Evolutionary conservation across 768 basidiomycete species (phyloP), one percentile per base, ranked within the genome.

Genomic region (Agrocybe pediades): DNA sequence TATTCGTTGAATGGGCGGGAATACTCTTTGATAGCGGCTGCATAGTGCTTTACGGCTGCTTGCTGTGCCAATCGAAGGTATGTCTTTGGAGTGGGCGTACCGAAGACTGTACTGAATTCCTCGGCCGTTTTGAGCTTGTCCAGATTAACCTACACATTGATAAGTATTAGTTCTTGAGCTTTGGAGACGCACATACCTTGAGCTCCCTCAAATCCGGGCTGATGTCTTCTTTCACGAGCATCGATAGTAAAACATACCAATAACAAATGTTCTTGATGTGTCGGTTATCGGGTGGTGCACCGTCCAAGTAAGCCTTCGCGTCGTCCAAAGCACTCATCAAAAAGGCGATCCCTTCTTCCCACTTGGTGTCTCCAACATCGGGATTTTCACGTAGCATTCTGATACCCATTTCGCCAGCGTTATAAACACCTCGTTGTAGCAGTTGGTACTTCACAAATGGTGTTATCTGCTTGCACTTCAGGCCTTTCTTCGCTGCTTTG

Each of bases 321-420:
- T 87, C 85, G 27, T 86, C 82, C 56, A 79, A 62, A 0, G 86
- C 83, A 40, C 79, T 82, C 61, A 71, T 78, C 45, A 87, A 55
- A 55, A 84, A 82, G 1, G 84, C 83, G 26, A 82, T 73, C 0
- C 83, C 85, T 57, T 86, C 80, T 13, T 83, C 78, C 76, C 78
- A 81, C 46, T 76, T 78, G 36, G 61, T 62, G 29, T 74, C 65
- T 3, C 75, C 80, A 3, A 64, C 67, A 2, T 65, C 46, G 1
- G 71, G 71, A 0, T 69, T 69, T n/a, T 74, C 71, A 48, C 79
- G 76, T 30, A 86, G 65, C 8, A 72, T 73, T 16, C 60, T 69
- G 9, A 85, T 65, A 0, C 82, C 85, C 59, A 86, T 65, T 51
- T 81, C 73, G 1, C 77, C 78, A 2, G 85, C 83, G 55, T 83